Base-by-base conservation (phyloP, 2,329 filamentous ascomycete genomes). In the Aquanectria penicillioides region DNA sequence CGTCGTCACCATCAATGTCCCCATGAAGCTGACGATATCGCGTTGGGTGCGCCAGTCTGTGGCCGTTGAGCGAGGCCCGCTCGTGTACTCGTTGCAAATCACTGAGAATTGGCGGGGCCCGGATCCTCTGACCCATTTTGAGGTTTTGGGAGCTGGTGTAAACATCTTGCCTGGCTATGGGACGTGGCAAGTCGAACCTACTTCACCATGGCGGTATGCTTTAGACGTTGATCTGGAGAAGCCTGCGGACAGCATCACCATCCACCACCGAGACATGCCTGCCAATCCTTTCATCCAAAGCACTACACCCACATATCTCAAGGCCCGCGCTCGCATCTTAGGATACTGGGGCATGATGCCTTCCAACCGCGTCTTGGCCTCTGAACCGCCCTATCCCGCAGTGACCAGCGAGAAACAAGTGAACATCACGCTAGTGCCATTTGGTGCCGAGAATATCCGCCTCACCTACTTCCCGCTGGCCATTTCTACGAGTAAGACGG, bases 31-130 rank as follows among this genome's bases (percentile, higher is more conserved):
- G 2, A 22, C 20, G 26, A 46, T 28, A 22, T 33, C 41, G n/a
- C 41, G 41, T 9, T 46, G 41, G 41, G 41, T 46, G 12, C 41
- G 41, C 26, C 41, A 46, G 26, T 46, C 41, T 31, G 41, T 46
- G 7, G 41, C 41, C 2, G 41, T 46, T 25, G 41, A 46, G 15
- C 41, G 41, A 8, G 41, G 41, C 6, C 41, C 41, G 4, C 17
- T 46, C 2, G 41, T 46, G 11, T 46, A 46, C 15, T 46, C 41
- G 10, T 18, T 46, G 15, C 13, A 46, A 18, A 46, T 46, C 7
- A 28, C 20, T 17, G 41, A 46, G n/a, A 15, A 23, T 15, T 46
- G 41, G 41, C 41, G 29, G 7, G 41, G 41, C 17, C 41, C 41
- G 7, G 41, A 46, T 13, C 41, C 41, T 15, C 41, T 46, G 17